Evolutionary conservation across 495 filamentous ascomycete species (phyloP).

Genomic region (Talaromyces ruber): DNA sequence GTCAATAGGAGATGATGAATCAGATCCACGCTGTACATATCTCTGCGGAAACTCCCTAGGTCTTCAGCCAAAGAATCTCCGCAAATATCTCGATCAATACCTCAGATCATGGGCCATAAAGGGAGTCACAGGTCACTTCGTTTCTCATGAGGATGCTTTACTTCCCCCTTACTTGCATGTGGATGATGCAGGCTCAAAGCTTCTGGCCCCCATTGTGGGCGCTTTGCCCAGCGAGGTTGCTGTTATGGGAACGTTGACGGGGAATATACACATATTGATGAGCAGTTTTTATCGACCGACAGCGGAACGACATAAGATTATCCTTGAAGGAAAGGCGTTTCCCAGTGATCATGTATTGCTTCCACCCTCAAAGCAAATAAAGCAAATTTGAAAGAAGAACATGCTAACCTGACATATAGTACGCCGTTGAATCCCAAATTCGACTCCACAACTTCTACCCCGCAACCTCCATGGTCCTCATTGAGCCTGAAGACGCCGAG

Average conservation of each 20-base stretch:
- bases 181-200: conserved; percentile 59
- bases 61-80: conserved; percentile 69
- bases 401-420: conserved; percentile 38
- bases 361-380: not conserved
- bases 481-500: conserved; percentile 51
- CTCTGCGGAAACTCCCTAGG: conserved; percentile 97
- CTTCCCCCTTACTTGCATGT: conserved; percentile 75
- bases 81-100: conserved; percentile 64
- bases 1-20: conserved; percentile 25
- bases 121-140: conserved; percentile 92
- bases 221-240: conserved; percentile 73
- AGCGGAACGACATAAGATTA: conserved; percentile 72
- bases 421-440: conserved; percentile 82
- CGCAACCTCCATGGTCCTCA: conserved; percentile 62
- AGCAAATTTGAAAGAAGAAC: not conserved
- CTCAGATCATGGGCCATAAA: conserved; percentile 84
- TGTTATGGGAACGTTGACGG: conserved; percentile 88
- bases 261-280: conserved; percentile 87
- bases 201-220: conserved; percentile 82
- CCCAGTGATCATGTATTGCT: conserved; percentile 75
- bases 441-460: conserved; percentile 65
- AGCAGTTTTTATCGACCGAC: conserved; percentile 83
- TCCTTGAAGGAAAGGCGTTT: conserved; percentile 90
- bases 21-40: conserved; percentile 57
- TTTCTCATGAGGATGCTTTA: conserved; percentile 62